Evolutionary conservation across 2,329 filamentous ascomycete species (phyloP), one percentile per base, ranked within the genome.

Genomic region (Xylariomycetidae sp.): DNA sequence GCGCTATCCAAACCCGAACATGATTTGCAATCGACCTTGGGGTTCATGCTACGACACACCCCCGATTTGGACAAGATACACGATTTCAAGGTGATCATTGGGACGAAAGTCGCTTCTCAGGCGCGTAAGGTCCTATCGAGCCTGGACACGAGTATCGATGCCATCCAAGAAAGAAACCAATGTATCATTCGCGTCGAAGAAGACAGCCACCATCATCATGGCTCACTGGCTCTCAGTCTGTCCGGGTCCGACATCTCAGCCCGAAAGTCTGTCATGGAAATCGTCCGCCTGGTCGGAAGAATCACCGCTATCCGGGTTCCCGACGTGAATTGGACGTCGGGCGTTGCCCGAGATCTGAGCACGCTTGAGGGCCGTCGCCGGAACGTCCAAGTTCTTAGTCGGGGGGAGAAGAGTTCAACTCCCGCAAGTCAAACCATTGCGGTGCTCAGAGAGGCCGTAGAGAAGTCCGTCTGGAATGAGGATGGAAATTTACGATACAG

Each of bases 61-160:
- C 48, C 40, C 7, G 37, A 41, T 5, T 42, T 47, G 10, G 47
- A 42, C 10, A 37, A 47, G 20, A 34, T 40, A 19, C 31, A 52
- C 18, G 34, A 53, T 35, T 51, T 56, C 34, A 49, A 46, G 23
- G 40, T 55, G 7, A 35, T 44, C n/a, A 44, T 57, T 18, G 48
- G 49, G 13, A 49, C 29, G 27, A 38, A 29, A n/a, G 37, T 43
- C 10, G 47, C 49, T 6, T 42, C 38, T 12, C 40, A 49, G 25
- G 45, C 50, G n/a, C 46, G 40, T 6, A 25, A 37, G 18, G 9
- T 34, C 3, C 39, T 54, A 10, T 47, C 43, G 10, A 43, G 41
- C 6, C 35, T 44, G 15, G 48, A 53, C 32, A 49, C 43, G 8
- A 46, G 42, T 24, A 36, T 54, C 15, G 36, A 39, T 30, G 43